Base-by-base conservation (phyloP, 495 filamentous ascomycete species). In the Penicillium bialowiezense region DNA sequence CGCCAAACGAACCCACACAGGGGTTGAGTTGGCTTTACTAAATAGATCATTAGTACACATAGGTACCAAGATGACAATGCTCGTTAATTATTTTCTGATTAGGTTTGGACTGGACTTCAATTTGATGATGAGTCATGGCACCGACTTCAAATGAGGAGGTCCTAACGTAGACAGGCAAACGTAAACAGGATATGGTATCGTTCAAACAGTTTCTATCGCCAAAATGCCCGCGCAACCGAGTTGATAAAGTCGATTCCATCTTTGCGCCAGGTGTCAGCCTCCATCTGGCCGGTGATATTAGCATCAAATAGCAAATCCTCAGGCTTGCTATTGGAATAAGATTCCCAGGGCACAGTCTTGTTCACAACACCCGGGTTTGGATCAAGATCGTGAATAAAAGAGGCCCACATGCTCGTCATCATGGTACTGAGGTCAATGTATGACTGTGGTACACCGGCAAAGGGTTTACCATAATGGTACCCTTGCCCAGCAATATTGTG, bases 361-460 rank as follows among this genome's bases (percentile, higher is more conserved):
- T 52, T 55, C 28, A 58, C 50, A 35, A 58, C 51, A 46, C 55
- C 58, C 12, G 64, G 46, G 39, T 81, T 83, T 0, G 81, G 82
- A 53, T 77, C 60, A 33, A 73, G 46, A 33, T 77, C 72, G 20
- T 70, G 53, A n/a, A 79, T 75, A 38, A 85, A 85, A 3, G 65
- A 64, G 0, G 73, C 73, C 75, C 81, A 84, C 51, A 75, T 74
- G 23, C 58, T 67, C 4, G 72, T 71, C 74, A 87, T 83, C 53
- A 74, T 58, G 7, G 66, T 60, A 19, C 78, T 75, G 4, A 84
- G 58, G 20, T 69, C 56, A 14, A 65, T 52, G 50, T 77, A 77
- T 7, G 57, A 63, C 55, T 75, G 54, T n/a, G 68, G 61, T 46
- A 71, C 68, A 54, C 63, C 70, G 20, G 35, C 72, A 64, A 75